Percentiles rank a stretch among this genome's conserved stretches.
Evolutionary conservation across 2,329 filamentous ascomycete species (phyloP).

Genomic region (Orbilia ellipsospora): DNA sequence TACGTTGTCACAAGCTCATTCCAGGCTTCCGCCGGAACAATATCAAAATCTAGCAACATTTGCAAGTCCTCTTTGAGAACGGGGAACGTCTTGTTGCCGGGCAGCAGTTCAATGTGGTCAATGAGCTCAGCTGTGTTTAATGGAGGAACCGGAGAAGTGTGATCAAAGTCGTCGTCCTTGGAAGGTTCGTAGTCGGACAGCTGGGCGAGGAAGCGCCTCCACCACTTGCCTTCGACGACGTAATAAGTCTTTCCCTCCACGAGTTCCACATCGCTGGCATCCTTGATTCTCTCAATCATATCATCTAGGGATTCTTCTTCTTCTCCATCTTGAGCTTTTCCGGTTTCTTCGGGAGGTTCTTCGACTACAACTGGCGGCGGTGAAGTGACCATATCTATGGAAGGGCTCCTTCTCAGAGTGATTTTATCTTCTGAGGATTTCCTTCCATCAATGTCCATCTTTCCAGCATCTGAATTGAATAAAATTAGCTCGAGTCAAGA

Average conservation of each 20-base stretch:
- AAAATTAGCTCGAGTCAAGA: neutral
- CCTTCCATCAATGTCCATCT: conserved; percentile 46
- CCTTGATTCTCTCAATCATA: conserved; percentile 75
- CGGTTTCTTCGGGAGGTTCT: conserved; percentile 18
- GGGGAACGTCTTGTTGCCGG: conserved; percentile 40
- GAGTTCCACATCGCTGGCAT: conserved; percentile 66
- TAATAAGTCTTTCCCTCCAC: conserved; percentile 80
- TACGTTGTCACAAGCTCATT: conserved; percentile 84
- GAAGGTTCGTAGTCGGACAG: conserved; percentile 59
- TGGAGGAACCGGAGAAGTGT: conserved; percentile 75
- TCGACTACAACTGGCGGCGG: conserved; percentile 34
- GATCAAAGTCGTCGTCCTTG: conserved; percentile 71
- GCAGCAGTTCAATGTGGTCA: conserved; percentile 32
- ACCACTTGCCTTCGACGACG: conserved; percentile 82
- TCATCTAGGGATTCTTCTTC: conserved; percentile 66
- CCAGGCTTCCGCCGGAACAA: conserved; percentile 84
- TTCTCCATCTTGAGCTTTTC: neutral
- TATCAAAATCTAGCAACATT: conserved; percentile 76
- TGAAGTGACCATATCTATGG: conserved; percentile 51
- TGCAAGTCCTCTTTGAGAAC: conserved; percentile 35
- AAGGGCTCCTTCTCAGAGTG: conserved; percentile 40
- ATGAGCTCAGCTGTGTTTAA: conserved; percentile 37
- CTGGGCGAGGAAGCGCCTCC: conserved; percentile 76
- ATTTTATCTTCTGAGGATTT: conserved; percentile 17
- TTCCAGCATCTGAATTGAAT: conserved; percentile 12